Percentiles rank a stretch among this genome's conserved stretches.
These are phyloP conservation scores for Moricandia moricandioides DNA, from an alignment of 345 rosid genomes.

Conservation along the genomic window DNA sequence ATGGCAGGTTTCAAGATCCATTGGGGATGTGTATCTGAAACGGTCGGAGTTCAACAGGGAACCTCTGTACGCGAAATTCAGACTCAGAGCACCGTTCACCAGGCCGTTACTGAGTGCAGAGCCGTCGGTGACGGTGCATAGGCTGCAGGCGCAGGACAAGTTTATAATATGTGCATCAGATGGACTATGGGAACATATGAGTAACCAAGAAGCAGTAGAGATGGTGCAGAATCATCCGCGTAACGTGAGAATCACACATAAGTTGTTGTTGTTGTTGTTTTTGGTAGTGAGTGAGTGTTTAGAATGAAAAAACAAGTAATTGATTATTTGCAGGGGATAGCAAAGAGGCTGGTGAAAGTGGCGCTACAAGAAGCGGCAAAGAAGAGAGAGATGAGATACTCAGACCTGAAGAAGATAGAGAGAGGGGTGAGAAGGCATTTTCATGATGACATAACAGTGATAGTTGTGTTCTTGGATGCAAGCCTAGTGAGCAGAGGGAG, in stretches of 20 bases:
- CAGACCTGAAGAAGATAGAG: conserved; percentile 93
- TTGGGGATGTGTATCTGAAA: conserved; percentile 83
- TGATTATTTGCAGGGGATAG: conserved; percentile 60
- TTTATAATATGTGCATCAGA: conserved; percentile 82
- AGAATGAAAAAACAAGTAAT: neutral
- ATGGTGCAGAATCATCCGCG: conserved; percentile 62
- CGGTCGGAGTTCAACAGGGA: conserved; percentile 81
- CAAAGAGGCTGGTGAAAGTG: conserved; percentile 73
- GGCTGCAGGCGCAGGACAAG: conserved; percentile 58
- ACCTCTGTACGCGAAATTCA: conserved; percentile 63
- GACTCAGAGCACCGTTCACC: conserved; percentile 64
- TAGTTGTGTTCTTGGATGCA: conserved; percentile 75
- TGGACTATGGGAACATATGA: conserved; percentile 84
- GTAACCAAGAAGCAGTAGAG: conserved; percentile 81
- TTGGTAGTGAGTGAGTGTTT: neutral
- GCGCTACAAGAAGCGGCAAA: conserved; percentile 89
- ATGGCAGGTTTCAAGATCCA: conserved; percentile 69
- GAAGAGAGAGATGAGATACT: conserved; percentile 94
- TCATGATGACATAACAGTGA: conserved; percentile 91
- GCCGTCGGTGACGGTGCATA: conserved; percentile 65
- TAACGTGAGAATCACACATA: conserved; percentile 35
- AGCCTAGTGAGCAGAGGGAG: conserved; percentile 29
- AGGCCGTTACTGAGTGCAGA: conserved; percentile 72
- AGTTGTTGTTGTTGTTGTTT: neutral
- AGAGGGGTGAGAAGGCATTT: conserved; percentile 89